Evolutionary conservation across 116 monocot genomes (phyloP).

Genomic region (Cymodocea nodosa): DNA sequence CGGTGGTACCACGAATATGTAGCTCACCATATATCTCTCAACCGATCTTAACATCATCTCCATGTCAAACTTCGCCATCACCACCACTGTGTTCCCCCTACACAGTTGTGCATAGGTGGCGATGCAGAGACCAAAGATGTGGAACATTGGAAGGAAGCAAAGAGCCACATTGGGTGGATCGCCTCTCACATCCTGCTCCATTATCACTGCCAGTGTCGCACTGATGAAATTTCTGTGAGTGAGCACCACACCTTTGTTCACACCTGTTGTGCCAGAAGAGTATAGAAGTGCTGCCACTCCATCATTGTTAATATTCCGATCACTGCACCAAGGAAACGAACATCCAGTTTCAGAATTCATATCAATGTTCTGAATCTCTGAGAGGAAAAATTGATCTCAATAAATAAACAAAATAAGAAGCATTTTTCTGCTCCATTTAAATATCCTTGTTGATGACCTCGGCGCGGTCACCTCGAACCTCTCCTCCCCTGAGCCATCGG

Average conservation of each 20-base stretch:
- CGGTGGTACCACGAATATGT: conserved; percentile 37
- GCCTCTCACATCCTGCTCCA: conserved; percentile 18
- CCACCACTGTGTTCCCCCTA: conserved; percentile 33
- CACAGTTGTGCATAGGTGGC: conserved; percentile 27
- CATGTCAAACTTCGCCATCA: conserved; percentile 56
- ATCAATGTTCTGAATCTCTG: too few relatives aligned
- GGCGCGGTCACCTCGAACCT: too few relatives aligned
- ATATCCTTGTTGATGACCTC: too few relatives aligned
- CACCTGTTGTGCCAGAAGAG: conserved; percentile 77
- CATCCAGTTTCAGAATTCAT: too few relatives aligned
- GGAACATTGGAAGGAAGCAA: conserved; percentile 63
- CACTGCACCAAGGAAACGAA: background rate
- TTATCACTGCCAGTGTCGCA: conserved; percentile 12
- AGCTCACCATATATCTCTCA: conserved; percentile 27
- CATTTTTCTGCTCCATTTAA: too few relatives aligned
- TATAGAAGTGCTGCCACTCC: conserved; percentile 50
- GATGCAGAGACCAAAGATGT: conserved; percentile 42
- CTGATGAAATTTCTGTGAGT: conserved; percentile 56
- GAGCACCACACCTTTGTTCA: conserved; percentile 55
- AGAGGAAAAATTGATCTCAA: too few relatives aligned
- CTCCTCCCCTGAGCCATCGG: background rate
- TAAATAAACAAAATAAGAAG: too few relatives aligned
- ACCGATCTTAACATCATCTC: conserved; percentile 23
- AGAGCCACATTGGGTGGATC: conserved; percentile 26
- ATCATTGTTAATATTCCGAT: conserved; percentile 6